Base-by-base conservation (phyloP, 257 asterid genomes). In the Ligustrum vulgare region DNA sequence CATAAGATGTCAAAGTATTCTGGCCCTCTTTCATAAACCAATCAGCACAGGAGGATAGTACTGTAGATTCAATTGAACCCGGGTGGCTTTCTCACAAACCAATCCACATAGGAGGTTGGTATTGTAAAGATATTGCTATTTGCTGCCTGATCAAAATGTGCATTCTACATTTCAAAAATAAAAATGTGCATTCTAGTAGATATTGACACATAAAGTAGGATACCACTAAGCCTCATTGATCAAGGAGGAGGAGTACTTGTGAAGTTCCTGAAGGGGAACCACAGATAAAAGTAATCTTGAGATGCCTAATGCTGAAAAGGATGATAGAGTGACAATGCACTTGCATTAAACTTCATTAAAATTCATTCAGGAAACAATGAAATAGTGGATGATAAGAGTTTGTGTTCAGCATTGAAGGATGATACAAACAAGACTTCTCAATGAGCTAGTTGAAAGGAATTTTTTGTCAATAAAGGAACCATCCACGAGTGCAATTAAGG, bases 121-220 rank as follows among this genome's bases (percentile, higher is more conserved):
- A 39, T 39, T 39, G 47, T 39, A 12, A 39, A 39, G 0, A 6
- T 13, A 47, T 15, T 47, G 47, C 56, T 47, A 3, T n/a, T 54
- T 54, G 28, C 65, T 31, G 75, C 66, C 39, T 56, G 11, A 31
- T 56, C 68, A 60, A 70, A 68, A 73, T 13, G 60, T 12, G 75
- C 75, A 58, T 47, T 58, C 51, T 36, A 39, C n/a, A n/a, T n/a
- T n/a, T n/a, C n/a, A n/a, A n/a, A n/a, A n/a, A n/a, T n/a, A n/a
- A 60, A 70, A 68, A 73, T 13, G 60, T 12, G 75, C 75, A 58
- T 47, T 58, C 51, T 36, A 39, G 47, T 62, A 69, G 39, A n/a
- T 9, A 54, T 18, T n/a, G 28, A 47, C 31, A 5, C 69, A 33
- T 16, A 11, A 13, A 49, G 51, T 20, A 64, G 39, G 54, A 41